Evolutionary conservation across 108 stramenopile genomes (phyloP).

Genomic region (Skeletonema costatum): DNA sequence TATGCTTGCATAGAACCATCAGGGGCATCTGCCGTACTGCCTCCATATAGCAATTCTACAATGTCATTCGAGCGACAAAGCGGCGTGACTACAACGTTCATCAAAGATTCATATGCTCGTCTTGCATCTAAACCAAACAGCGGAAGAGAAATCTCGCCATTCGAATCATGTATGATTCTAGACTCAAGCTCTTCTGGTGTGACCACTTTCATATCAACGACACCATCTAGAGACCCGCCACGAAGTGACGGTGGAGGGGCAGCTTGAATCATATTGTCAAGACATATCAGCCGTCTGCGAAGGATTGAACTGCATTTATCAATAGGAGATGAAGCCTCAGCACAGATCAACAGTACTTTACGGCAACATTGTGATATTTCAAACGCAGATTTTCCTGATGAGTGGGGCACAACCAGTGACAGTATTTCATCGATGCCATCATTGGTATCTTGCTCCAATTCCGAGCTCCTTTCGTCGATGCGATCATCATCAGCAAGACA

Average conservation of each 20-base stretch:
- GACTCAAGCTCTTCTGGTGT: constrained; percentile 57
- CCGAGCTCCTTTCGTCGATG: neutral
- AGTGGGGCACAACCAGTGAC: constrained; percentile 47
- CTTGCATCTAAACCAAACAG: constrained; percentile 57
- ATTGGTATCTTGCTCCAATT: neutral
- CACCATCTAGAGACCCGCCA: constrained; percentile 58
- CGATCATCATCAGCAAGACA: neutral
- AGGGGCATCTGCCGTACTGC: neutral
- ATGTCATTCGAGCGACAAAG: constrained; percentile 68
- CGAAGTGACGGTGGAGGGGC: constrained; percentile 64
- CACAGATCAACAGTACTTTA: constrained; percentile 34
- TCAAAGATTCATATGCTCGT: constrained; percentile 62
- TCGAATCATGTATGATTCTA: constrained; percentile 1
- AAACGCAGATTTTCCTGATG: constrained; percentile 57
- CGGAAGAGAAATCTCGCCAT: constrained; percentile 44
- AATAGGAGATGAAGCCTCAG: neutral
- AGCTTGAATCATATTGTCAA: constrained; percentile 52
- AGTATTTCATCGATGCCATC: constrained; percentile 19
- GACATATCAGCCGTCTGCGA: constrained; percentile 24
- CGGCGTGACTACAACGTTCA: constrained; percentile 73
- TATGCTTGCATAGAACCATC: neutral
- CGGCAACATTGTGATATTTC: constrained; percentile 77
- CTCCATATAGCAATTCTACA: constrained; percentile 50
- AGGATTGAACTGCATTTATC: neutral
- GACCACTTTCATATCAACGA: constrained; percentile 75